Evolutionary conservation across 495 filamentous ascomycete species (phyloP), one percentile per base, ranked within the genome.

Genomic region (Neurospora tetraspora): DNA sequence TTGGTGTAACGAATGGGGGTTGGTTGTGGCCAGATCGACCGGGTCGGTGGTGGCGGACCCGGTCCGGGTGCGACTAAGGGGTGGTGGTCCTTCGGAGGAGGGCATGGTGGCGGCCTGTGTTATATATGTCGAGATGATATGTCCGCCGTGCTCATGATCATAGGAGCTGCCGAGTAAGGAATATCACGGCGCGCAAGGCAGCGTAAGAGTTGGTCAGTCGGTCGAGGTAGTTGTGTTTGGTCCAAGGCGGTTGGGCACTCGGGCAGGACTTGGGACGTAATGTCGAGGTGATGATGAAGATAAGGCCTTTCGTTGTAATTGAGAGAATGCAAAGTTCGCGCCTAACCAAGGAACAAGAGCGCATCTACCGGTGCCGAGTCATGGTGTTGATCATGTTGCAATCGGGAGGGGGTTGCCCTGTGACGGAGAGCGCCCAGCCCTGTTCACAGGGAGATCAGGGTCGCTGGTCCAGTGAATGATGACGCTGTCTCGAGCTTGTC

Each of bases 1-100:
- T 39, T 80, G 81, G 69, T 86, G 85, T 27, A 88, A 82, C 2
- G 84, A 85, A 71, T 82, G 74, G 1, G 80, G 81, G 27, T 80
- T 83, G 4, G 80, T 80, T 23, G 79, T 80, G 16, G 76, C 72
- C 16, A 78, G 69, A 37, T 85, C 83, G 43, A 80, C 77, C 9
- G 79, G 75, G 39, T 84, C 82, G 70, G 80, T 70, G 10, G 78
- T 73, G 0, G 79, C 65, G 39, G 82, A 83, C 14, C 74, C 75
- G 7, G 53, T 65, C 2, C 53, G 53, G 27, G 53, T 34, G 14
- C 53, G 53, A 14, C 53, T 34, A 34, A 65, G 53, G 39, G 78
- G 68, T 16, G 80, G 78, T 68, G 69, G 69, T 5, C 75, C 75
- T 36, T 80, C 78, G 16, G 78, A 68, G 43, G 79, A 37, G 9